These are phyloP conservation scores for Nakazawaea ishiwadae DNA, from an alignment of 805 yeast genomes.

Conservation along the genomic window DNA sequence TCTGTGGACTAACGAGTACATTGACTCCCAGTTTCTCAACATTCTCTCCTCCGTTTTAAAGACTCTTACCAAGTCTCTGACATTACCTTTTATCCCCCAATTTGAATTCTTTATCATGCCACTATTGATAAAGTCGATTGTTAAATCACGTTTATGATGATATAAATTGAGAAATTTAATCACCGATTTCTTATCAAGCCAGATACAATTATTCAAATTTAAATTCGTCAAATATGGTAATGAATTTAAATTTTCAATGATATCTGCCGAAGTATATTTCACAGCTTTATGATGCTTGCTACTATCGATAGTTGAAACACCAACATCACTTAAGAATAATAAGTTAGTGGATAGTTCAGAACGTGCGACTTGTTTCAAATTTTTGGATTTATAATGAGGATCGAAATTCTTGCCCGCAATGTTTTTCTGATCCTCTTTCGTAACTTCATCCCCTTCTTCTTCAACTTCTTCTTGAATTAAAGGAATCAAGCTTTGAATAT, in stretches of 20 bases:
- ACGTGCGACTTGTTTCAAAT: neutral
- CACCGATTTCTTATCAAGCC: conserved; percentile 27
- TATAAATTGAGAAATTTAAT: conserved; percentile 17
- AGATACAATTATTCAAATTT: conserved; percentile 24
- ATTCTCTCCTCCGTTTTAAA: conserved; percentile 5
- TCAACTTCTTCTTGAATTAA: too few species aligned
- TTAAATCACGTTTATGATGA: conserved; percentile 15
- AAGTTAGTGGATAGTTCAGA: conserved; percentile 20
- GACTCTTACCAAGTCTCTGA: conserved; percentile 1
- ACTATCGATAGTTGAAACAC: conserved; percentile 21
- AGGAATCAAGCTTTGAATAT: conserved; percentile 7
- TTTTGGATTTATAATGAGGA: conserved; percentile 10
- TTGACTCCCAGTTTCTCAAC: conserved; percentile 8
- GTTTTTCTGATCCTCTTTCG: conserved; percentile 18
- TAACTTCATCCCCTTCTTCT: too few species aligned
- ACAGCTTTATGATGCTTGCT: conserved; percentile 12
- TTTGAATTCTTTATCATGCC: conserved; percentile 45
- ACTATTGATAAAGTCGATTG: conserved; percentile 38
- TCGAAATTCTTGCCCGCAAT: neutral
- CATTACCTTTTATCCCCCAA: conserved; percentile 32
- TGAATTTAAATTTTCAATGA: conserved; percentile 23
- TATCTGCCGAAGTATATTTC: conserved; percentile 10
- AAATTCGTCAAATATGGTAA: conserved; percentile 32
- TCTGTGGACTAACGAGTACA: conserved; percentile 4
- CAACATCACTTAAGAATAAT: conserved; percentile 23